Evolutionary conservation across 1,284 basidiomycete genomes (phyloP).

Genomic region (Sporisorium reilianum): DNA sequence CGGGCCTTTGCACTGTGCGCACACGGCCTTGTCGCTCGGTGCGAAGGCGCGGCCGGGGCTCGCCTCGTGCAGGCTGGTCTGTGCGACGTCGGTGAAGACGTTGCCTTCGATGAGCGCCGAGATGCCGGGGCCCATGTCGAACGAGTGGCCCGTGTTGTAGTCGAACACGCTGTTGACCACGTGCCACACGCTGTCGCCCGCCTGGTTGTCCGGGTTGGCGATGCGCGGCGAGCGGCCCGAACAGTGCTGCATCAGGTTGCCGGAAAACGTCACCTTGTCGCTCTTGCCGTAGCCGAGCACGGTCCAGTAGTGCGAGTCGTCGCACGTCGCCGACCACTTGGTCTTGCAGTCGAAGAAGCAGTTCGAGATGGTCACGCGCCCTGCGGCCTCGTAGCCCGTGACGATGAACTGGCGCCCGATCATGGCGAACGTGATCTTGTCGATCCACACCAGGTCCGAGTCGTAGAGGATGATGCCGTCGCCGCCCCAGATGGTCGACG

Average conservation of each 20-base stretch:
- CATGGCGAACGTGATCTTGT: conserved; percentile 51
- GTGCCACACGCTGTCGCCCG: conserved; percentile 34
- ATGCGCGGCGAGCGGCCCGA: conserved; percentile 45
- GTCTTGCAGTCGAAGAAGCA: conserved; percentile 47
- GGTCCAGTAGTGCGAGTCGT: conserved; percentile 50
- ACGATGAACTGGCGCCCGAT: conserved; percentile 52
- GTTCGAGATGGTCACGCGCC: conserved; percentile 40
- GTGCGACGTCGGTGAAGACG: conserved; percentile 37
- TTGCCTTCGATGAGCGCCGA: conserved; percentile 43
- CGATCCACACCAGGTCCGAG: conserved; percentile 56
- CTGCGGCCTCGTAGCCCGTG: conserved; percentile 20
- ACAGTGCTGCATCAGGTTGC: conserved; percentile 39
- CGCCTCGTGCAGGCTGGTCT: conserved; percentile 35
- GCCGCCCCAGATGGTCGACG: conserved; percentile 51
- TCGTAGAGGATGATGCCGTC: conserved; percentile 55
- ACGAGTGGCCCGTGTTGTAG: conserved; percentile 29
- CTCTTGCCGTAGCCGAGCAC: conserved; percentile 36
- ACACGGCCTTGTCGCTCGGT: conserved; percentile 20
- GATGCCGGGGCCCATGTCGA: conserved; percentile 36
- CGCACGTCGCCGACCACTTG: conserved; percentile 41
- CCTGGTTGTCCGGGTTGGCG: conserved; percentile 24
- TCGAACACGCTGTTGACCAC: conserved; percentile 38
- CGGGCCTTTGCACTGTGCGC: conserved; percentile 19
- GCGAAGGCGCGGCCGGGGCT: conserved; percentile 31
- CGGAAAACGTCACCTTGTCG: conserved; percentile 42